Evolutionary conservation across 2,329 filamentous ascomycete species (phyloP).

Genomic region (Gyromitra esculenta): DNA sequence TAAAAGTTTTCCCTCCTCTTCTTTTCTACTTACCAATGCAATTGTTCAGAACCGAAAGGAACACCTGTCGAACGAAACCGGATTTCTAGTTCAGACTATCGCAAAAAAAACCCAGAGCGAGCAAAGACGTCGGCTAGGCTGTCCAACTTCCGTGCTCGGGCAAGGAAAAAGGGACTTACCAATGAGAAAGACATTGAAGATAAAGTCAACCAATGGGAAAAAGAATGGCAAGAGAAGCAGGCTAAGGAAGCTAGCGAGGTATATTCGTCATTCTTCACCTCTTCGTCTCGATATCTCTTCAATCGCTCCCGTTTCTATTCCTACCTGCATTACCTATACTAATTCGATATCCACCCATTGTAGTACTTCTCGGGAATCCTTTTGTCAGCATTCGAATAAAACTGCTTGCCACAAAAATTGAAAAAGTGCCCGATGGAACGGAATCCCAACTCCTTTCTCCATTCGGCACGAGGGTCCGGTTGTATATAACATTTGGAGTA

Average conservation of each 20-base stretch:
- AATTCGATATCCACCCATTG: not conserved
- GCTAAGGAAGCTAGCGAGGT: constrained; percentile 55
- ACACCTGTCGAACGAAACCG: constrained; percentile 54
- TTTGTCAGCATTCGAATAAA: constrained; percentile 55
- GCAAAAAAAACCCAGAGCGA: constrained; percentile 55
- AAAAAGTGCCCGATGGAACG: constrained; percentile 32
- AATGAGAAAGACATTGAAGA: constrained; percentile 54
- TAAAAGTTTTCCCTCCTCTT: not conserved
- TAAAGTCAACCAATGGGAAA: constrained; percentile 52
- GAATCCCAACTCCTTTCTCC: constrained; percentile 21
- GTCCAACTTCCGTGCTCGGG: constrained; percentile 54
- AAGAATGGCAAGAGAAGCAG: constrained; percentile 55
- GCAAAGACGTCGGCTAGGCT: constrained; percentile 55
- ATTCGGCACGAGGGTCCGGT: constrained; percentile 32
- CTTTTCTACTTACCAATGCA: constrained; percentile 17
- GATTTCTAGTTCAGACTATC: constrained; percentile 54
- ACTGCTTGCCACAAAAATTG: constrained; percentile 23
- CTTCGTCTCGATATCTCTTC: constrained; percentile 21
- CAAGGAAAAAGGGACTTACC: constrained; percentile 54
- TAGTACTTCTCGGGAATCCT: constrained; percentile 55
- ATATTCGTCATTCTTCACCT: constrained; percentile 14
- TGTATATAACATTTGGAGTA: constrained; percentile 51
- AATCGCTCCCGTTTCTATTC: constrained; percentile 1
- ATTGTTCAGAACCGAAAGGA: constrained; percentile 53
- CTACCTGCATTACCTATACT: constrained; percentile 7